Percentiles rank a stretch among this genome's conserved stretches.
phyloP scores from a whole-genome alignment of 441 rosid genomes.

The Hura crepitans region DNA sequence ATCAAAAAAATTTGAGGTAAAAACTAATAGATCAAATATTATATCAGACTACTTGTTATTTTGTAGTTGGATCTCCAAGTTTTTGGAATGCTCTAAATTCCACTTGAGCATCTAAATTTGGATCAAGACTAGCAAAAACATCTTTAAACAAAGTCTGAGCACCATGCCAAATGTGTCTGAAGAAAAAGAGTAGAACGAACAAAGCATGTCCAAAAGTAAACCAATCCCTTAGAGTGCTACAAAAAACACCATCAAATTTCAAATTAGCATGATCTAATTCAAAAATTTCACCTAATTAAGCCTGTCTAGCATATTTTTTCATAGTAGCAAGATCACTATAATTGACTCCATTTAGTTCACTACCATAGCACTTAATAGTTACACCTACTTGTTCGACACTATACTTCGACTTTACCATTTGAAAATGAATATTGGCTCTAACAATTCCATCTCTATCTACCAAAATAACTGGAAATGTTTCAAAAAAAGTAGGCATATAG shows the following conservation, averaged over 20 bases:
- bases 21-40: too few relatives aligned
- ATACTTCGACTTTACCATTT: slow-evolving; percentile 9
- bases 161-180: background rate
- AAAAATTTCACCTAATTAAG: too few relatives aligned
- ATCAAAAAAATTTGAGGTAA: too few relatives aligned
- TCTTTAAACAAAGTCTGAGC: too few relatives aligned
- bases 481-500: slow-evolving; percentile 12
- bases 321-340: slow-evolving; percentile 12
- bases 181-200: background rate
- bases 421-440: slow-evolving; percentile 17
- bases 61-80: too few relatives aligned
- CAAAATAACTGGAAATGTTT: background rate
- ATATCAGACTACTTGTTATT: too few relatives aligned
- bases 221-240: too few relatives aligned
- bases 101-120: too few relatives aligned
- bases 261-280: too few relatives aligned
- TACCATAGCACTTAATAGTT: background rate
- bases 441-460: slow-evolving; percentile 9
- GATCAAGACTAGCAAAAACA: too few relatives aligned
- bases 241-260: too few relatives aligned
- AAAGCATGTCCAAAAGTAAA: background rate
- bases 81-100: too few relatives aligned
- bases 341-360: background rate
- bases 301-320: slow-evolving; percentile 18
- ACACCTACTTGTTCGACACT: slow-evolving; percentile 9